These are phyloP conservation scores for Gossypium gossypioides DNA, from an alignment of 441 rosid genomes.

Conservation along the genomic window DNA sequence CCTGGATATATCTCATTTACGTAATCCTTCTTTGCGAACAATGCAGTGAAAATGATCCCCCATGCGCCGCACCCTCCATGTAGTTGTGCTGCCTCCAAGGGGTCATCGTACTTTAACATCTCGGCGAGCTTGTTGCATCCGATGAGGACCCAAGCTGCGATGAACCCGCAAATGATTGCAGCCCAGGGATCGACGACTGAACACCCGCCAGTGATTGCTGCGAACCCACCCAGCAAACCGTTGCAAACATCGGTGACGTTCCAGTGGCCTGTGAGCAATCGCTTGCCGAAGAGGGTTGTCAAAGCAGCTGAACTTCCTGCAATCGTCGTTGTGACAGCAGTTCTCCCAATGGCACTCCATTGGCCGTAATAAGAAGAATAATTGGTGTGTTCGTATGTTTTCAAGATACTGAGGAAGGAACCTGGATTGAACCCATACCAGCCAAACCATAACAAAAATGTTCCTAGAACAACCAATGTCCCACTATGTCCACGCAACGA, in stretches of 20 bases:
- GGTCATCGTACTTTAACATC: slow-evolving; percentile 34
- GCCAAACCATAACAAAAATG: slow-evolving; percentile 43
- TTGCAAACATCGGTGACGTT: slow-evolving; percentile 44
- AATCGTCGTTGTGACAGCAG: slow-evolving; percentile 38
- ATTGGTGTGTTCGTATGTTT: slow-evolving; percentile 20
- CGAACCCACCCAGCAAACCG: slow-evolving; percentile 42
- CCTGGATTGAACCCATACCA: slow-evolving; percentile 49
- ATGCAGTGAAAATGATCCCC: slow-evolving; percentile 49
- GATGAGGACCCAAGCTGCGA: slow-evolving; percentile 36
- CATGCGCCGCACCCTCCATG: slow-evolving; percentile 46
- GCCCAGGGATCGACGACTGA: slow-evolving; percentile 51
- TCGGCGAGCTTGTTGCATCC: slow-evolving; percentile 40
- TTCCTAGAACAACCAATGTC: slow-evolving; percentile 39
- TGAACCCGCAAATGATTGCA: slow-evolving; percentile 34
- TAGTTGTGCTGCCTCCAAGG: slow-evolving; percentile 43
- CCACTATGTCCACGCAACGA: slow-evolving; percentile 37
- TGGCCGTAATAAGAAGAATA: slow-evolving; percentile 31
- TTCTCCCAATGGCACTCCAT: slow-evolving; percentile 47
- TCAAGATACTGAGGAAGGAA: slow-evolving; percentile 30
- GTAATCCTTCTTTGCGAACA: slow-evolving; percentile 40
- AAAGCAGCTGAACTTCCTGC: slow-evolving; percentile 41
- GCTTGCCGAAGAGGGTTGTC: slow-evolving; percentile 39
- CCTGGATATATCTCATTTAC: slow-evolving; percentile 39
- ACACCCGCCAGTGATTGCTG: slow-evolving; percentile 41
- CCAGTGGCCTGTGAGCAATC: slow-evolving; percentile 36